Conservation (phyloP, 139 green algal species). For the Mesotaenium endlicherianum region DNA sequence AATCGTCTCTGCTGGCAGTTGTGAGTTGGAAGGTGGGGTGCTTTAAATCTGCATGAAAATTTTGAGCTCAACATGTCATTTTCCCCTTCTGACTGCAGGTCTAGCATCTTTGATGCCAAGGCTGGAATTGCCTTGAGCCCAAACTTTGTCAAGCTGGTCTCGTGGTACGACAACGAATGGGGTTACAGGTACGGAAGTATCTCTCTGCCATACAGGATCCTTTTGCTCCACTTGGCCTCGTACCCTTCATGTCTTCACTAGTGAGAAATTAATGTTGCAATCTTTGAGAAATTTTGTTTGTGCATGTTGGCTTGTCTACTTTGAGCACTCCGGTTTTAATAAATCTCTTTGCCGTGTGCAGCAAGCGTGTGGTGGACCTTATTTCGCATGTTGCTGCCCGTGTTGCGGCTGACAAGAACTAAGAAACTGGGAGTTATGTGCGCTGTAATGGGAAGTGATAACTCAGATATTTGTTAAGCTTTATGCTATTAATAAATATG, state of each 20-base stretch:
- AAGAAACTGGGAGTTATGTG: too few species aligned
- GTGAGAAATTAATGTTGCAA: too few species aligned
- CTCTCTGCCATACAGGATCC: neutral
- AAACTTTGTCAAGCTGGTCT: slow-evolving; percentile 93
- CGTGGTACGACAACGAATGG: slow-evolving; percentile 97
- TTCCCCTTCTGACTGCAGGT: slow-evolving; percentile 19
- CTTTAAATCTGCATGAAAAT: neutral
- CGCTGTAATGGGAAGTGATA: too few species aligned
- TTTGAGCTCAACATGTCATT: slow-evolving; percentile 1
- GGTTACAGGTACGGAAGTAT: slow-evolving; percentile 56
- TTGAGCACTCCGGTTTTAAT: neutral
- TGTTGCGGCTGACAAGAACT: too few species aligned
- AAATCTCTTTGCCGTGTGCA: slow-evolving; percentile 2
- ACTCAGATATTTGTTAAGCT: too few species aligned
- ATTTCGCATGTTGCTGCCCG: slow-evolving; percentile 36
- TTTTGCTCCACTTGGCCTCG: neutral
- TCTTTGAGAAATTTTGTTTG: slow-evolving; percentile 5
- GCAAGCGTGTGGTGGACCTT: slow-evolving; percentile 46
- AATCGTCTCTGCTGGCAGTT: too few species aligned
- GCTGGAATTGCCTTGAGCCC: slow-evolving; percentile 55
- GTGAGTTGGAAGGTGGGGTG: too few species aligned
- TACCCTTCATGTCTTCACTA: too few species aligned
- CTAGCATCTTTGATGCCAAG: slow-evolving; percentile 52
- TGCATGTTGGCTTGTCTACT: neutral
- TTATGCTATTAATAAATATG: too few species aligned